These are phyloP conservation scores for Plectosphaerella cucumerina DNA, from an alignment of 2,329 filamentous ascomycete genomes.

Conservation along the genomic window DNA sequence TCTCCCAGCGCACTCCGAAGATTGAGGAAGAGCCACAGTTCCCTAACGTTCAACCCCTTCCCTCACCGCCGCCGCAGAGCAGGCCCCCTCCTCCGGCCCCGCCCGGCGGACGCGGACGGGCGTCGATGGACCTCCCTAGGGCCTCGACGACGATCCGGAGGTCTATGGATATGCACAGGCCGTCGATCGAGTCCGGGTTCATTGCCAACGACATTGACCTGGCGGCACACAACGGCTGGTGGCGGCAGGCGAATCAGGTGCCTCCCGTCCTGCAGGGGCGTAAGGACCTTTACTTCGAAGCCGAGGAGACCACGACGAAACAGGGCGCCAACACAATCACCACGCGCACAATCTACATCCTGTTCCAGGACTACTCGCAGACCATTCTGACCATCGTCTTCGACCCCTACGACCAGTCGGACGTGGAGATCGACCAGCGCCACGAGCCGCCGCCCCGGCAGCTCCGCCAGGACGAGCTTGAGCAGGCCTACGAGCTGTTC, in stretches of 20 bases:
- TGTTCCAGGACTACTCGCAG: constrained; percentile 96
- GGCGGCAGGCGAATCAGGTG: constrained; percentile 73
- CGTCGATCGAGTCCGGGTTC: constrained; percentile 73
- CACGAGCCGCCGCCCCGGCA: constrained; percentile 79
- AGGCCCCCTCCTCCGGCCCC: constrained; percentile 9
- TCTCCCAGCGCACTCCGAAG: constrained; percentile 26
- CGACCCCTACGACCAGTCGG: constrained; percentile 67
- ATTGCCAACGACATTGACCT: constrained; percentile 88
- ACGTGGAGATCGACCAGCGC: constrained; percentile 75
- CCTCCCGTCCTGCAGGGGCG: constrained; percentile 80
- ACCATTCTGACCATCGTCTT: constrained; percentile 80
- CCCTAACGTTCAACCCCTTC: constrained; percentile 38
- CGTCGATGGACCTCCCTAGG: constrained; percentile 63
- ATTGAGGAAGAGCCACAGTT: constrained; percentile 42
- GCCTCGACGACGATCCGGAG: constrained; percentile 37
- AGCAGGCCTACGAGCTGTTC: constrained; percentile 76
- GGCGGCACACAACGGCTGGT: constrained; percentile 73
- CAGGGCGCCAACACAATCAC: constrained; percentile 67
- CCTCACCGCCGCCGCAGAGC: constrained; percentile 26
- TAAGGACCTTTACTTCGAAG: constrained; percentile 77
- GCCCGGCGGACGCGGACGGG: constrained; percentile 30
- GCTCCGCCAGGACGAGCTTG: constrained; percentile 88
- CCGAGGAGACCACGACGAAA: constrained; percentile 69
- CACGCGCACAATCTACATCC: constrained; percentile 77
- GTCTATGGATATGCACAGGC: constrained; percentile 73